A percentile compares a stretch with the other conserved stretches of the same genome.
These are phyloP conservation scores for Caloboletus inedulis DNA, from an alignment of 1,284 basidiomycete genomes.

Conservation along the genomic window DNA sequence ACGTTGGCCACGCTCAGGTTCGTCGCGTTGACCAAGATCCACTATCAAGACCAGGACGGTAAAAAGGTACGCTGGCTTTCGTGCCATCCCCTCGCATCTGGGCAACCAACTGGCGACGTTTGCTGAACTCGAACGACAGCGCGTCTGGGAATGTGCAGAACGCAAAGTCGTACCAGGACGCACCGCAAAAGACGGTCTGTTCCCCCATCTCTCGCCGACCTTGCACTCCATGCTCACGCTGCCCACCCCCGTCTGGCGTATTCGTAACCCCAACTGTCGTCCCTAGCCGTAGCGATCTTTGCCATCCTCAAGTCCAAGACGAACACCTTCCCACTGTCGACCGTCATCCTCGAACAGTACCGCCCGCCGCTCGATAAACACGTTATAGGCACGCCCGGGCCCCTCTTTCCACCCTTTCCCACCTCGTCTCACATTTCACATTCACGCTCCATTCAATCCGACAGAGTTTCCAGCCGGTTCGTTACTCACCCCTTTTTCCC, in stretches of 20 bases:
- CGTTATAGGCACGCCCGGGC: conserved; percentile 60
- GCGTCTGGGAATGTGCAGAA: conserved; percentile 84
- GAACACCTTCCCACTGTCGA: conserved; percentile 63
- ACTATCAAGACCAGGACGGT: conserved; percentile 72
- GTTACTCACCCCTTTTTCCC: not conserved
- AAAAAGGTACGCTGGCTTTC: conserved; percentile 47
- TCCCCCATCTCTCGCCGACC: not conserved
- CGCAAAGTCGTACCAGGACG: conserved; percentile 74
- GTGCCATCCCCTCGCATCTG: too few species aligned
- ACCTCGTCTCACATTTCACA: not conserved
- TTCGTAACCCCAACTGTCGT: not conserved
- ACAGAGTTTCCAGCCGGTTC: conserved; percentile 80
- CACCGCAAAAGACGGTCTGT: conserved; percentile 75
- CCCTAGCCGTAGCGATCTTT: conserved; percentile 76
- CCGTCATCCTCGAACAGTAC: conserved; percentile 86
- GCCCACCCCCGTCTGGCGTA: not conserved
- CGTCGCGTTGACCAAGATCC: conserved; percentile 71
- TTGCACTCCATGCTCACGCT: not conserved
- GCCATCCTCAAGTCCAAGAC: conserved; percentile 74
- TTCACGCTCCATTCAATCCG: not conserved
- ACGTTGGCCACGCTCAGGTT: conserved; percentile 45
- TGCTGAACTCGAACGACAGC: conserved; percentile 38
- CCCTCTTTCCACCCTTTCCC: not conserved
- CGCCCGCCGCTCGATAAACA: conserved; percentile 75
- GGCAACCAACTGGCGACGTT: not conserved